Evolutionary conservation across 352 stramenopile genomes (phyloP), one percentile per base, ranked within the genome.

Genomic region (Phytopythium oedochilum): DNA sequence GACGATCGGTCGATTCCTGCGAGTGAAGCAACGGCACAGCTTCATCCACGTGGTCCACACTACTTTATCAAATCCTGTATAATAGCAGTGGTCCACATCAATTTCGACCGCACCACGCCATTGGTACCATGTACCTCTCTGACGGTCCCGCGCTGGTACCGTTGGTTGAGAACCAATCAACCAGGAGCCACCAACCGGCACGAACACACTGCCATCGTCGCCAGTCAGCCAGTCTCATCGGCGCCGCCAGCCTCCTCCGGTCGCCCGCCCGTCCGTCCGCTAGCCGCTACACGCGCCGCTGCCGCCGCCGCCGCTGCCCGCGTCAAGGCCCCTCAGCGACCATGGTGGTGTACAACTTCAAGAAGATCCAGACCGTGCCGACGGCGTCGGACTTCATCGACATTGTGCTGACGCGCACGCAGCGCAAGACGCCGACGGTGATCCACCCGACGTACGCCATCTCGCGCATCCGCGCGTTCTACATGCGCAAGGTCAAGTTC

Each of bases 401-500:
- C 83, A 99, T 99, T 76, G 97, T 99, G 53, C 83, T 99, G 45
- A 99, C 97, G 64, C 87, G 96, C 60, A 99, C 97, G 43, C 97
- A 99, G 83, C 88, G 98, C 66, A 98, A 98, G 81, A 99, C 97
- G 48, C 97, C 98, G 29, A 99, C 98, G 38, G 97, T 99, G 18
- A 97, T 99, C 71, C 97, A 99, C 76, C 97, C 97, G 25, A 98
- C 97, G 8, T 97, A 96, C 57, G 73, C 78, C 66, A 99, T 99
- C 74, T 97, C 88, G 34, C 86, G 97, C 63, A 99, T 99, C 81
- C 81, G 78, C 53, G 80, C 85, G 43, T 95, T 91, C 59, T 94
- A 94, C 88, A 99, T 99, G 97, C 86, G 97, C 72, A 99, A 99
- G 85, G 97, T 99, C 71, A 99, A 99, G 77, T 99, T 99, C 83